Evolutionary conservation across 768 basidiomycete species (phyloP), one percentile per base, ranked within the genome.

Genomic region (Mycena venus): DNA sequence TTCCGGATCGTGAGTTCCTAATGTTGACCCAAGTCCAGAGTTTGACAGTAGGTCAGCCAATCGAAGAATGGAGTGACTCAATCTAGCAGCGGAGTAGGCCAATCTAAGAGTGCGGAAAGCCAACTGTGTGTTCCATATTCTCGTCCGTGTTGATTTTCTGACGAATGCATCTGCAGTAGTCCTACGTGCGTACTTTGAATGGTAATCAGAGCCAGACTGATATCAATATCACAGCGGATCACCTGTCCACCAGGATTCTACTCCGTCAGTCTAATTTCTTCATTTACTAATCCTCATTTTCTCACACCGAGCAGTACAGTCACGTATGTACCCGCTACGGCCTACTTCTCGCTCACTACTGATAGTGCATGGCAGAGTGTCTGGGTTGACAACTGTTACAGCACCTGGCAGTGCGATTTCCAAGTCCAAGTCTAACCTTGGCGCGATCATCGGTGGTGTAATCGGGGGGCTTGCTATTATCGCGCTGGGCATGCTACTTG

Each of bases 391-490:
- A 21, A 59, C 68, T 3, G 68, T 49, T 9, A 69, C 59, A 12
- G n/a, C 68, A 8, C 44, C n/a, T 5, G 49, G 25, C 23, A 21
- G 31, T 4, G 29, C 55, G n/a, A 44, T 6, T 31, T 60, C 44
- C 21, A 9, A 29, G 7, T 17, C 34, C 0, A 70, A 47, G 25
- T 72, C 71, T 9, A 73, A 67, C 6, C 3, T 67, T 1, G 59
- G 34, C 21, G 36, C 59, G 29, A 73, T 73, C 23, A 11, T 53
- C 29, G 71, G 71, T 3, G 72, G 44, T 15, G 40, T 58, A 15
- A 4, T 68, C 15, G 72, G 51, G 15, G 66, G 61, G 23, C 65
- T 73, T n/a, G 47, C 12, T 7, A 25, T 64, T 40, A 49, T 53
- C 6, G 53, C 32, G 2, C 53, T 74, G 34, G 53, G 17, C 58